Percentiles rank a stretch among this genome's conserved stretches.
Evolutionary conservation across 768 basidiomycete species (phyloP).

Genomic region (Infundibulicybe gibba): DNA sequence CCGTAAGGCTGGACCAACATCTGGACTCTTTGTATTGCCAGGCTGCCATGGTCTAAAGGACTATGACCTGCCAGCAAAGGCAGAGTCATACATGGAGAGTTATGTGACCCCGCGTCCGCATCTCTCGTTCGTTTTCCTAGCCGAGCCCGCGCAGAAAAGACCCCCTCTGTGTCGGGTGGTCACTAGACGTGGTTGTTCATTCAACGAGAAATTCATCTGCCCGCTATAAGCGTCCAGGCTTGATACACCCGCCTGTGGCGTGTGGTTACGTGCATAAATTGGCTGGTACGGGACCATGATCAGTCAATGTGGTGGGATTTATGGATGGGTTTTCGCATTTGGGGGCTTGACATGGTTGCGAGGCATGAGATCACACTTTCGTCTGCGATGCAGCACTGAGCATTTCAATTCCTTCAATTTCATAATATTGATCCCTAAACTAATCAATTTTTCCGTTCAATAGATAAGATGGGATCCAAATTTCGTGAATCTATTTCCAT

Average conservation of each 20-base stretch:
- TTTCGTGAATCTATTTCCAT: no score
- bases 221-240: constrained; percentile 49
- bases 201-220: constrained; percentile 37
- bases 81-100: constrained; percentile 47
- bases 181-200: constrained; percentile 63
- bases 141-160: constrained; percentile 48
- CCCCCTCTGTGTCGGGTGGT: constrained; percentile 53
- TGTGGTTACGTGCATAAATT: constrained; percentile 67
- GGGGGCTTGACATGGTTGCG: constrained; percentile 18
- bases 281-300: constrained; percentile 41
- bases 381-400: constrained; percentile 44
- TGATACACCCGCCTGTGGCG: constrained; percentile 41
- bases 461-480: no score
- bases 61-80: constrained; percentile 62
- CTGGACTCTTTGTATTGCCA: constrained; percentile 40
- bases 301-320: constrained; percentile 7
- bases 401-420: constrained; percentile 9
- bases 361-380: constrained; percentile 37
- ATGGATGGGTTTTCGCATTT: constrained; percentile 16
- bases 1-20: constrained; percentile 79
- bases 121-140: constrained; percentile 29
- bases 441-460: no score
- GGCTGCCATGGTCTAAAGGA: constrained; percentile 50
- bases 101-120: constrained; percentile 5
- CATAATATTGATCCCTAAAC: no score